Conservation (phyloP, 1,284 basidiomycete species). For the Ganoderma lucidum region DNA sequence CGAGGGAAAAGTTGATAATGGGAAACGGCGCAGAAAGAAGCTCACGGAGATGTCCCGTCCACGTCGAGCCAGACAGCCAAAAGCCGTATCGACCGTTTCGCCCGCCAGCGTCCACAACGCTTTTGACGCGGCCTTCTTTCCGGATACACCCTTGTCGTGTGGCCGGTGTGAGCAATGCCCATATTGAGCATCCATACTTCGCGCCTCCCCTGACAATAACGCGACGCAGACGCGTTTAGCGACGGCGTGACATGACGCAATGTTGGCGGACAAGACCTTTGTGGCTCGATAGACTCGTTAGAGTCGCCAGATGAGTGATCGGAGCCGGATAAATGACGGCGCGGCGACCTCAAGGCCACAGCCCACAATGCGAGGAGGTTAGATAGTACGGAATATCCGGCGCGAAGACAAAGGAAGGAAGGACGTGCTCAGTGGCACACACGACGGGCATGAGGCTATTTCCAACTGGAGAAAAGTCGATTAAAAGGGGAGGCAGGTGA, state of each 20-base stretch:
- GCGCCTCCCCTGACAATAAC: background rate
- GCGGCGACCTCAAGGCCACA: constrained; percentile 23
- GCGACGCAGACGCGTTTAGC: constrained; percentile 1
- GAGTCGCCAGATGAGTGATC: constrained; percentile 8
- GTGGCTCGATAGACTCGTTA: constrained; percentile 18
- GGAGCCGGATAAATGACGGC: constrained; percentile 1
- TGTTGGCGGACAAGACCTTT: constrained; percentile 23
- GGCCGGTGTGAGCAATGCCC: constrained; percentile 25
- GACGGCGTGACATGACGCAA: constrained; percentile 21
- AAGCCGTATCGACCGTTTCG: constrained; percentile 11
- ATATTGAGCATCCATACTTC: constrained; percentile 8
- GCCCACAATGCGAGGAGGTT: constrained; percentile 5
- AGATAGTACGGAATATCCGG: constrained; percentile 10
- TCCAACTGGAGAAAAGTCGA: no score
- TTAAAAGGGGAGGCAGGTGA: no score
- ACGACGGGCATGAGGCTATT: no score
- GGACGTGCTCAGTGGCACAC: constrained; percentile 20
- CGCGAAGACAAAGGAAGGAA: constrained; percentile 23
- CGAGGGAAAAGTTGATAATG: background rate
- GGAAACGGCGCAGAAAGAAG: constrained; percentile 8
- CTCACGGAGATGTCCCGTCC: constrained; percentile 10
- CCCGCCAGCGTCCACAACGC: constrained; percentile 1
- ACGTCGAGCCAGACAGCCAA: background rate
- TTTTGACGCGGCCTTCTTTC: constrained; percentile 19
- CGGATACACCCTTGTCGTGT: constrained; percentile 5